Percentiles rank a stretch among this genome's conserved stretches.
These are phyloP conservation scores for Taiwanofungus camphoratus DNA, from an alignment of 1,284 basidiomycete species.

Conservation along the genomic window DNA sequence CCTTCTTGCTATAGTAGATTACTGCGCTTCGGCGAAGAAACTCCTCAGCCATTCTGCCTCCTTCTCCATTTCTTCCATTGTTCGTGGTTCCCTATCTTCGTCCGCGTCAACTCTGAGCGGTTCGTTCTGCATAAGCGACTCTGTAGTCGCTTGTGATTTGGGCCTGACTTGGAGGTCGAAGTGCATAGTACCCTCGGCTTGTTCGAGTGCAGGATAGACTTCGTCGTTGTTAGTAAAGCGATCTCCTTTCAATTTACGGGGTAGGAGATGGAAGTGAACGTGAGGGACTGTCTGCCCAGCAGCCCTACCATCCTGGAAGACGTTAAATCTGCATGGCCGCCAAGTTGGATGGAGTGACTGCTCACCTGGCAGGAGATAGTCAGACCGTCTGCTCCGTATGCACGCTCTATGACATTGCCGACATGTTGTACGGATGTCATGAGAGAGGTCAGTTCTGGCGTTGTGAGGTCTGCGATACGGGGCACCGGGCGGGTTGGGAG, in stretches of 20 bases:
- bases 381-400: conserved; percentile 69
- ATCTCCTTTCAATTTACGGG: conserved; percentile 66
- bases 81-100: conserved; percentile 61
- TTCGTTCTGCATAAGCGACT: not conserved
- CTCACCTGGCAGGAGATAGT: conserved; percentile 80
- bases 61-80: conserved; percentile 34
- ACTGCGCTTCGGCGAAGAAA: conserved; percentile 28
- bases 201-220: conserved; percentile 75
- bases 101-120: conserved; percentile 56
- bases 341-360: not conserved
- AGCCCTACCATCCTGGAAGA: conserved; percentile 71
- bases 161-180: conserved; percentile 29
- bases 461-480: conserved; percentile 67
- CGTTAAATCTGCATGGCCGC: not conserved
- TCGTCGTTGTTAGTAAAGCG: conserved; percentile 69
- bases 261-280: conserved; percentile 87
- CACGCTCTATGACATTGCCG: conserved; percentile 61
- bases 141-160: not conserved
- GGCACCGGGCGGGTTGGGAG: conserved; percentile 73
- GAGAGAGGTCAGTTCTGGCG: conserved; percentile 70
- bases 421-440: conserved; percentile 75
- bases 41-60: conserved; percentile 31
- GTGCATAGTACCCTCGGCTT: conserved; percentile 49
- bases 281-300: conserved; percentile 87
- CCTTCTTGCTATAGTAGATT: no score